A percentile compares a stretch with the other conserved stretches of the same genome.
Conservation (phyloP, 768 basidiomycete genomes). For the Phlegmacium glaucopus region DNA sequence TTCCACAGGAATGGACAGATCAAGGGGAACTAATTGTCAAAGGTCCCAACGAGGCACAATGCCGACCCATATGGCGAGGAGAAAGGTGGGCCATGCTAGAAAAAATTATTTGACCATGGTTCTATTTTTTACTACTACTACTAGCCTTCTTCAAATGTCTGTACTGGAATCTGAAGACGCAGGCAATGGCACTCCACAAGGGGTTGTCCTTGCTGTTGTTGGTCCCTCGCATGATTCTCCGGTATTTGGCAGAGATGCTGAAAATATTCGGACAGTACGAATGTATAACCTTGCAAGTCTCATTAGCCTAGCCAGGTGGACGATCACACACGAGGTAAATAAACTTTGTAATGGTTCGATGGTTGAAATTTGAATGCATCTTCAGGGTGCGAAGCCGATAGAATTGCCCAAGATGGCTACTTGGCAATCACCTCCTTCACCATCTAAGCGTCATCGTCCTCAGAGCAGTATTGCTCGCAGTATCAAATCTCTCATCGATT, state of each 20-base stretch:
- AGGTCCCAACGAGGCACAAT: constrained; percentile 71
- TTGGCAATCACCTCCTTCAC: constrained; percentile 48
- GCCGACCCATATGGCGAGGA: constrained; percentile 68
- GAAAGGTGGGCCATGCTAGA: constrained; percentile 52
- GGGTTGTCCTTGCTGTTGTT: constrained; percentile 75
- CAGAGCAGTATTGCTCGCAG: constrained; percentile 61
- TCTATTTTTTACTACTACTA: background rate
- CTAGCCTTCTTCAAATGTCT: constrained; percentile 75
- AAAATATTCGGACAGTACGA: constrained; percentile 54
- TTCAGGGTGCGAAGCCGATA: constrained; percentile 57
- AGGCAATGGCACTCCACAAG: constrained; percentile 50
- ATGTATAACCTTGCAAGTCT: constrained; percentile 85
- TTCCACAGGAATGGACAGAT: constrained; percentile 67
- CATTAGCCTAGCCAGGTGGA: constrained; percentile 73
- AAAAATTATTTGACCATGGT: background rate
- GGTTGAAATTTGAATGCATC: constrained; percentile 2
- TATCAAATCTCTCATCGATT: constrained; percentile 56
- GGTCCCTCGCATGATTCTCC: constrained; percentile 53
- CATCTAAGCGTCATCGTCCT: constrained; percentile 47
- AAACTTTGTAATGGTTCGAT: background rate
- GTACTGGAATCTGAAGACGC: constrained; percentile 67
- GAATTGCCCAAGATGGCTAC: constrained; percentile 51
- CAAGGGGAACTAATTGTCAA: constrained; percentile 43
- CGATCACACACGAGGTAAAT: constrained; percentile 59
- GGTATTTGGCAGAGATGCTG: constrained; percentile 45